Evolutionary conservation across 805 yeast species (phyloP).

Genomic region (Ogataea minuta): DNA sequence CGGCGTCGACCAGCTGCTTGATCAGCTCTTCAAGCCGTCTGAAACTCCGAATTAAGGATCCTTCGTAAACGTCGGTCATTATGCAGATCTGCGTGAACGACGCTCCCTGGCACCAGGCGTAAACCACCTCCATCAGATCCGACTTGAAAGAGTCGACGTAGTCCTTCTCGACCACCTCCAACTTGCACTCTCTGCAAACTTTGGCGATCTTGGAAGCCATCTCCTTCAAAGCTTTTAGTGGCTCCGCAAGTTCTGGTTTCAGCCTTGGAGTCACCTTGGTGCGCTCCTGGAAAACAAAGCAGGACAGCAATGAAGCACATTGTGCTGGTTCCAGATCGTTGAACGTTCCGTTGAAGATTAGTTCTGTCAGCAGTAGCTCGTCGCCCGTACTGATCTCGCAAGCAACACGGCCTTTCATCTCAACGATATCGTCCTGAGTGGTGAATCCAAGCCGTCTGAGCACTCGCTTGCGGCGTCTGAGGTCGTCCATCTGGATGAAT

Average conservation of each 20-base stretch:
- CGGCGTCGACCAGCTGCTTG: slow-evolving; percentile 86
- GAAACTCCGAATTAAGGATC: slow-evolving; percentile 91
- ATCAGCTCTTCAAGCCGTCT: slow-evolving; percentile 91
- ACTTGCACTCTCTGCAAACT: slow-evolving; percentile 82
- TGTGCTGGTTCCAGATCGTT: slow-evolving; percentile 85
- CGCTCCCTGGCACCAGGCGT: slow-evolving; percentile 96
- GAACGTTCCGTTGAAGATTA: slow-evolving; percentile 93
- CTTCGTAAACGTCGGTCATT: slow-evolving; percentile 98
- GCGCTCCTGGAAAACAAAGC: slow-evolving; percentile 96
- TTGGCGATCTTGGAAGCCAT: slow-evolving; percentile 92
- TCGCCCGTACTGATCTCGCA: slow-evolving; percentile 94
- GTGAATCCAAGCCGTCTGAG: slow-evolving; percentile 89
- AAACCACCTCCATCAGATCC: slow-evolving; percentile 95
- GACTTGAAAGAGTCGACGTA: slow-evolving; percentile 89
- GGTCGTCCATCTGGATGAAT: slow-evolving; percentile 89
- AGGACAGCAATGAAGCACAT: slow-evolving; percentile 86
- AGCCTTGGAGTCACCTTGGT: slow-evolving; percentile 85
- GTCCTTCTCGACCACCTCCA: slow-evolving; percentile 87
- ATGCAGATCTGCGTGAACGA: slow-evolving; percentile 95
- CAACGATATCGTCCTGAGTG: slow-evolving; percentile 83
- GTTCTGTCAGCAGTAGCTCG: slow-evolving; percentile 81
- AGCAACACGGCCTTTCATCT: slow-evolving; percentile 88
- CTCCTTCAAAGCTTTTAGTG: slow-evolving; percentile 81
- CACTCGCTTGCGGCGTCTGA: slow-evolving; percentile 90
- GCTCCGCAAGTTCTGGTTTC: slow-evolving; percentile 89